Conservation (phyloP, 163 green algal genomes). For the Chlamydomonas reinhardtii region DNA sequence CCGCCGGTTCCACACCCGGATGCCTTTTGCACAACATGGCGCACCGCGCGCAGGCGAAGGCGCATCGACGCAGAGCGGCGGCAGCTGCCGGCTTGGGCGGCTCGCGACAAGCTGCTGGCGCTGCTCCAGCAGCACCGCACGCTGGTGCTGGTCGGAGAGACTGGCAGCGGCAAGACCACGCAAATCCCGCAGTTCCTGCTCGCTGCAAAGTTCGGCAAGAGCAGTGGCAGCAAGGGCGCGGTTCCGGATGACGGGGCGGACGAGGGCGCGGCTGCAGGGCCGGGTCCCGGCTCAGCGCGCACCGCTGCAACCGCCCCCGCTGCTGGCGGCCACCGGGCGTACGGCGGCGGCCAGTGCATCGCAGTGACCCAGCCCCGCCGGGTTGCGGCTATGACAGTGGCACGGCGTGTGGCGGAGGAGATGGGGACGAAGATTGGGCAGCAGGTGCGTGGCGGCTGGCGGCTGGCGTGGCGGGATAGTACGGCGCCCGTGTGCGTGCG, state of each 20-base stretch:
- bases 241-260: too few relatives aligned
- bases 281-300: too few relatives aligned
- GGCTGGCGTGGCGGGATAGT: too few relatives aligned
- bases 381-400: slow-evolving; percentile 90
- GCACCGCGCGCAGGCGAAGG: slow-evolving; percentile 37
- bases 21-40: background rate
- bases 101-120: slow-evolving; percentile 56
- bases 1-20: background rate
- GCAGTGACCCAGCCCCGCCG: slow-evolving; percentile 90
- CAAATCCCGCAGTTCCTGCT: slow-evolving; percentile 89
- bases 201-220: slow-evolving; percentile 54
- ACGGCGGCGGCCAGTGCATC: slow-evolving; percentile 59
- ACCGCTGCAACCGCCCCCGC: too few relatives aligned
- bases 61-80: slow-evolving; percentile 54
- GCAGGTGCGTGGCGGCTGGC: slow-evolving; percentile 60
- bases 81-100: slow-evolving; percentile 64
- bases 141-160: slow-evolving; percentile 83
- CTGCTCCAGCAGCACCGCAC: slow-evolving; percentile 59
- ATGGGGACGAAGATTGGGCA: slow-evolving; percentile 76
- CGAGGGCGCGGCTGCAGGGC: too few relatives aligned
- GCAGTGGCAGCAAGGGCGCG: background rate
- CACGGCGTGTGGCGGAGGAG: slow-evolving; percentile 88
- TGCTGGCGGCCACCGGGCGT: too few relatives aligned
- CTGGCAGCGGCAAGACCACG: slow-evolving; percentile 84
- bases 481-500: too few relatives aligned